A percentile compares a stretch with the other conserved stretches of the same genome.
Evolutionary conservation across 2,329 filamentous ascomycete genomes (phyloP).

Genomic region (Fusarium euwallaceae): DNA sequence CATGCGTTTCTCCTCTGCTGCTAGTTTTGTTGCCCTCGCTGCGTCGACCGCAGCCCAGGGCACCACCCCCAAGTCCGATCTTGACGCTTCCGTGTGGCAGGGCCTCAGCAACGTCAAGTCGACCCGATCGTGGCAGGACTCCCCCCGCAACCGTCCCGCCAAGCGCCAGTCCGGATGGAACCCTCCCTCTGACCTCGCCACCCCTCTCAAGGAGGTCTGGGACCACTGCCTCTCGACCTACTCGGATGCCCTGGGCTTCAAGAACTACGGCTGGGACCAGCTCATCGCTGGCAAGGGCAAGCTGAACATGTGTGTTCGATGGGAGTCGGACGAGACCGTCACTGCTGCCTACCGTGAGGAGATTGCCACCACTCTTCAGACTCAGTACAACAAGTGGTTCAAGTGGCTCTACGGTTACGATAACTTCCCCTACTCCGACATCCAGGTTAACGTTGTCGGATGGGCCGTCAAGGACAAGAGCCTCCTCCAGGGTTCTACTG

Average conservation of each 20-base stretch:
- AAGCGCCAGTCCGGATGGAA: constrained; percentile 49
- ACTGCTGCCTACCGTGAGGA: constrained; percentile 55
- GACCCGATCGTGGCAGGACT: constrained; percentile 19
- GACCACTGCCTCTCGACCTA: constrained; percentile 48
- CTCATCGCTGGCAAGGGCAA: constrained; percentile 49
- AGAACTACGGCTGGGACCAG: constrained; percentile 53
- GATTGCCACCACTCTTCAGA: constrained; percentile 52
- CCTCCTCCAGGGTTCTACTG: constrained; percentile 55
- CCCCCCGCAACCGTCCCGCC: constrained; percentile 41
- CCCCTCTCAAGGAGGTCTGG: constrained; percentile 49
- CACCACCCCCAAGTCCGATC: constrained; percentile 42
- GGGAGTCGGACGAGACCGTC: constrained; percentile 56
- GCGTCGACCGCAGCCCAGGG: constrained; percentile 39
- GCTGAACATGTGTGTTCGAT: constrained; percentile 56
- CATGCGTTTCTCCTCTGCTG: constrained; percentile 45
- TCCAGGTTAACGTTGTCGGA: constrained; percentile 57
- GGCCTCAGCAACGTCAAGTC: constrained; percentile 30
- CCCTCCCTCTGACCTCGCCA: constrained; percentile 44
- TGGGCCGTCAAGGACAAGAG: constrained; percentile 57
- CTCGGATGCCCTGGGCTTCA: constrained; percentile 44
- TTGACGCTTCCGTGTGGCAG: constrained; percentile 49
- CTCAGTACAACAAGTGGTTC: constrained; percentile 57
- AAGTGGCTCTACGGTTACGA: constrained; percentile 59
- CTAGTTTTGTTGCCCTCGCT: constrained; percentile 40
- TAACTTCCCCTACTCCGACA: constrained; percentile 56